These are phyloP conservation scores for Perkinsus olseni DNA, from an alignment of 169 alveolate genomes.

Conservation along the genomic window DNA sequence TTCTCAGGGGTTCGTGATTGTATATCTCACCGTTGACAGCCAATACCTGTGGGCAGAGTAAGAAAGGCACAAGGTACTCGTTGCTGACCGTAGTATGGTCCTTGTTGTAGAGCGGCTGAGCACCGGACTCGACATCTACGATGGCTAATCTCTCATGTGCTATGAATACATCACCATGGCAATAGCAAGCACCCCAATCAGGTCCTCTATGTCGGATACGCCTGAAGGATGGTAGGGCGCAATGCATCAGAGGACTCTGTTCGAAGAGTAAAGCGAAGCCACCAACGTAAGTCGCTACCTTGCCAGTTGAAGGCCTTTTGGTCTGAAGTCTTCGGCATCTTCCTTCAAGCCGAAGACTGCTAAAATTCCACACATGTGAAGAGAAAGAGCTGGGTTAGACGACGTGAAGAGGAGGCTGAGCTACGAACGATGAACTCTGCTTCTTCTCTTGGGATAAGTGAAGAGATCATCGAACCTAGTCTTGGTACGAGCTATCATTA, in stretches of 20 bases:
- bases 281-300: too few relatives aligned
- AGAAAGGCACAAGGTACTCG: background rate
- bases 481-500: too few relatives aligned
- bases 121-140: slow-evolving; percentile 43
- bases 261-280: too few relatives aligned
- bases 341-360: background rate
- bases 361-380: background rate
- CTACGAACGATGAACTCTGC: too few relatives aligned
- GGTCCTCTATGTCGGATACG: slow-evolving; percentile 53
- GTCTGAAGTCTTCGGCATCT: background rate
- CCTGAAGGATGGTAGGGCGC: too few relatives aligned
- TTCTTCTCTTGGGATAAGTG: too few relatives aligned
- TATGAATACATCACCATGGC: slow-evolving; percentile 25
- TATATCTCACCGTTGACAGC: slow-evolving; percentile 47
- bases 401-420: too few relatives aligned
- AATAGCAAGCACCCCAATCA: slow-evolving; percentile 46
- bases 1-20: slow-evolving; percentile 32
- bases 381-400: background rate
- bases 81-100: slow-evolving; percentile 5
- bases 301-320: background rate
- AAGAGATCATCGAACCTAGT: too few relatives aligned
- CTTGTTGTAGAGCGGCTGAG: slow-evolving; percentile 40
- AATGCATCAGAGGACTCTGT: too few relatives aligned
- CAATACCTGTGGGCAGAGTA: slow-evolving; percentile 8
- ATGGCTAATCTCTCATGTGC: slow-evolving; percentile 53